phyloP scores from a whole-genome alignment of 805 yeast genomes.

The Candida schatavii region DNA sequence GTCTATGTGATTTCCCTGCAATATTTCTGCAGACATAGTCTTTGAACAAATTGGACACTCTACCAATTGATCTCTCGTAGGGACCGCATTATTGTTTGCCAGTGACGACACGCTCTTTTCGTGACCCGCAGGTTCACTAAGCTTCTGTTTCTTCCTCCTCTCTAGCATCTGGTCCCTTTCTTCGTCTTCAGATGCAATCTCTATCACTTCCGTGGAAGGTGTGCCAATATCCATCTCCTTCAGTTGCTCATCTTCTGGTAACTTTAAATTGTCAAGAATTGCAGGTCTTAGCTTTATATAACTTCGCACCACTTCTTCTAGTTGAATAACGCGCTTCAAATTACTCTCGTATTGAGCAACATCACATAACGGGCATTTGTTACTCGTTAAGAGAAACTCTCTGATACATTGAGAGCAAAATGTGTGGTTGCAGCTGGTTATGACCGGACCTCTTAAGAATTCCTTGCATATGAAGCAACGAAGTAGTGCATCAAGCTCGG shows the following conservation, averaged over 20 bases:
- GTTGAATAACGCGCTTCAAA: constrained; percentile 58
- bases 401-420: constrained; percentile 88
- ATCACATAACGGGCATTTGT: constrained; percentile 77
- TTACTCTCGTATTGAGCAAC: constrained; percentile 67
- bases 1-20: constrained; percentile 63
- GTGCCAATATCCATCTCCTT: constrained; percentile 2
- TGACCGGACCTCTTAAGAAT: constrained; percentile 71
- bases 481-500: constrained; percentile 64
- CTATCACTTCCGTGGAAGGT: constrained; percentile 18
- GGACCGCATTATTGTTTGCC: constrained; percentile 14
- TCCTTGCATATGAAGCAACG: constrained; percentile 91
- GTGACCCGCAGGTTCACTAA: neutral
- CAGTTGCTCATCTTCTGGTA: constrained; percentile 8
- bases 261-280: constrained; percentile 30
- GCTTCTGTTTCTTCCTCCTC: constrained; percentile 1
- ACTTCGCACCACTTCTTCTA: constrained; percentile 69
- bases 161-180: constrained; percentile 3
- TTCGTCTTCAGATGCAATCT: constrained; percentile 21
- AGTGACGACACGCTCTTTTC: constrained; percentile 9
- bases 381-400: constrained; percentile 56
- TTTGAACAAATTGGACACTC: constrained; percentile 69
- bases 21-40: constrained; percentile 49
- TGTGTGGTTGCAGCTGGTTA: constrained; percentile 83
- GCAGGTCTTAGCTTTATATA: constrained; percentile 42
- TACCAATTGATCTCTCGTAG: constrained; percentile 29